These are phyloP conservation scores for Fomitopsis betulina DNA, from an alignment of 1,284 basidiomycete species.

Conservation along the genomic window DNA sequence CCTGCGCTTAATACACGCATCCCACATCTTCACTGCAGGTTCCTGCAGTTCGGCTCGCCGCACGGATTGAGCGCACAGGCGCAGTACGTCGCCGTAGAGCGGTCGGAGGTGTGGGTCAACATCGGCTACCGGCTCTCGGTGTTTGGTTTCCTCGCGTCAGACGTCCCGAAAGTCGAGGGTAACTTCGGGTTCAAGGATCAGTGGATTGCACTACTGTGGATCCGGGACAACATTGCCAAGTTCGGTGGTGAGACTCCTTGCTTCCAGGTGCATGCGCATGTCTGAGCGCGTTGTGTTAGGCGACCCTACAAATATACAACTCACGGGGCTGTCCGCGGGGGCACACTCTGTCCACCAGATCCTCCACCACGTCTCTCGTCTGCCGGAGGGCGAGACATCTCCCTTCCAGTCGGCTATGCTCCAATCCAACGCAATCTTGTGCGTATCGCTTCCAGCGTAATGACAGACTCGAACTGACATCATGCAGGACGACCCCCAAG, in stretches of 20 bases:
- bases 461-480: background rate
- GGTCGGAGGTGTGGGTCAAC: constrained; percentile 68
- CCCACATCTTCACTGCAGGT: constrained; percentile 35
- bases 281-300: constrained; percentile 31
- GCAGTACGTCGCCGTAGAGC: constrained; percentile 60
- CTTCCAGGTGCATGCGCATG: background rate
- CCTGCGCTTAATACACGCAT: too few species aligned
- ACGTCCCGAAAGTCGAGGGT: constrained; percentile 53
- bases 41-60: constrained; percentile 77
- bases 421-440: constrained; percentile 74
- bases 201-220: constrained; percentile 60
- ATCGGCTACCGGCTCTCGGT: constrained; percentile 69
- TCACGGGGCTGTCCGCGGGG: constrained; percentile 69
- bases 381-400: constrained; percentile 49
- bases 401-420: constrained; percentile 64
- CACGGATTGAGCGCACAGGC: constrained; percentile 55
- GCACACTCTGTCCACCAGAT: constrained; percentile 75
- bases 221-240: constrained; percentile 49
- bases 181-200: constrained; percentile 82
- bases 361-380: constrained; percentile 63
- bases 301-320: constrained; percentile 51
- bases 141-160: constrained; percentile 69
- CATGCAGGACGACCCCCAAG: constrained; percentile 43
- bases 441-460: constrained; percentile 22
- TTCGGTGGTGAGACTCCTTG: constrained; percentile 48